Conservation (phyloP, 352 stramenopile genomes). For the Phytophthora uliginosa region DNA sequence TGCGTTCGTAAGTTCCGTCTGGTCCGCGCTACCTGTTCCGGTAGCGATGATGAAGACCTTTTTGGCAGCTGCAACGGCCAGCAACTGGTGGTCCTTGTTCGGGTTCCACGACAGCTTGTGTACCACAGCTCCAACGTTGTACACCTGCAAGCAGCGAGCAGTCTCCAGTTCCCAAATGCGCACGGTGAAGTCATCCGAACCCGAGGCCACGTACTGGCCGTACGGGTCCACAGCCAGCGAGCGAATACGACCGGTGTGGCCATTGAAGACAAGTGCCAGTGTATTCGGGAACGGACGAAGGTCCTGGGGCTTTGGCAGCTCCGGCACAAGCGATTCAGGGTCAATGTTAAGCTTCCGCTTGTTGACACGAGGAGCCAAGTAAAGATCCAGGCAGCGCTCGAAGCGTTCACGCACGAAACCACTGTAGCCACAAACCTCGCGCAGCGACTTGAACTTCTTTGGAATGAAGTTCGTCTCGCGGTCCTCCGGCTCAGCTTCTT, state of each 20-base stretch:
- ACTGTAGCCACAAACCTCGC: constrained; percentile 97
- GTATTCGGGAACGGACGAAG: constrained; percentile 99
- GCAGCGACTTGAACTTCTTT: constrained; percentile 97
- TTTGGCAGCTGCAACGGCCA: constrained; percentile 94
- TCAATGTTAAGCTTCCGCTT: constrained; percentile 99
- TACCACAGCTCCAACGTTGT: constrained; percentile 93
- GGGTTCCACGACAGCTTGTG: constrained; percentile 98
- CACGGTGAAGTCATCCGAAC: constrained; percentile 96
- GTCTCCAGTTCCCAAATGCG: constrained; percentile 98
- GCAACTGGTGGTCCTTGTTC: constrained; percentile 95
- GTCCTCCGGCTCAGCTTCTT: constrained; percentile 96
- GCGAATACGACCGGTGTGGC: constrained; percentile 93
- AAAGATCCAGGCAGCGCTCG: constrained; percentile 99
- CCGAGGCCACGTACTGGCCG: constrained; percentile 98
- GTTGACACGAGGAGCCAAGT: constrained; percentile 97
- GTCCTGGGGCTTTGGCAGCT: constrained; percentile 97
- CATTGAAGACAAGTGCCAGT: constrained; percentile 88
- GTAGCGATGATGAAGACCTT: constrained; percentile 96
- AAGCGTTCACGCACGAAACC: constrained; percentile 99
- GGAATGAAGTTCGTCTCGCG: constrained; percentile 98
- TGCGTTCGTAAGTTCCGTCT: constrained; percentile 96
- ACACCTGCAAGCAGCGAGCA: constrained; percentile 92
- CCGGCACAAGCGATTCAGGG: constrained; percentile 95
- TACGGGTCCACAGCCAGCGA: constrained; percentile 95
- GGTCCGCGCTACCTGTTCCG: constrained; percentile 94